These are phyloP conservation scores for Veloboletus limbatus DNA, from an alignment of 1,284 basidiomycete species.

Conservation along the genomic window DNA sequence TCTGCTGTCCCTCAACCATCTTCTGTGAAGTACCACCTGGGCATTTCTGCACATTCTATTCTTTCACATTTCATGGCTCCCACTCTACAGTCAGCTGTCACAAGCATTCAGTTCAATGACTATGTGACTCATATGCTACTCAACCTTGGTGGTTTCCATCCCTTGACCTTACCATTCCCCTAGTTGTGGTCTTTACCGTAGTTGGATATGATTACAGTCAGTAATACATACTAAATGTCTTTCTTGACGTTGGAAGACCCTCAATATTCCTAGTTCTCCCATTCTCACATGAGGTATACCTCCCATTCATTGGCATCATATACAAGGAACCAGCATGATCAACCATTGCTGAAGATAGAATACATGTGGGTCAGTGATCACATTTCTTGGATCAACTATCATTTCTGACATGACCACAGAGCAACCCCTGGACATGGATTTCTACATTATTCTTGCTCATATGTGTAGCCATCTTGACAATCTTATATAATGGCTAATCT, in stretches of 20 bases:
- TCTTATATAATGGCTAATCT: background rate
- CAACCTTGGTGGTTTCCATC: too few relatives aligned
- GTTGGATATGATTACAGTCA: background rate
- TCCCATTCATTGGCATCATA: background rate
- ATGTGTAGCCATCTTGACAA: background rate
- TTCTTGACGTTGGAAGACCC: background rate
- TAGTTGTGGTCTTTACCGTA: background rate
- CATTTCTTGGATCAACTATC: background rate
- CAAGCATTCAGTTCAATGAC: background rate
- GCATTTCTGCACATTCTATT: too few relatives aligned
- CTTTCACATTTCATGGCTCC: too few relatives aligned
- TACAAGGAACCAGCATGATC: too few relatives aligned
- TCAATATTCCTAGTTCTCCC: background rate
- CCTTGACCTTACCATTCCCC: background rate
- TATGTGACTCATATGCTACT: background rate
- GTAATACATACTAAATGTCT: background rate
- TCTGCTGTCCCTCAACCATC: too few relatives aligned
- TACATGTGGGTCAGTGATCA: too few relatives aligned
- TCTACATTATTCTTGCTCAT: background rate
- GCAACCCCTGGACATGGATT: background rate
- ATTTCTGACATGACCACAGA: background rate
- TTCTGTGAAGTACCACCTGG: too few relatives aligned
- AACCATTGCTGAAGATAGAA: too few relatives aligned
- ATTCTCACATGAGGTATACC: background rate
- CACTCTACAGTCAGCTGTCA: too few relatives aligned